Percentiles rank a stretch among this genome's conserved stretches.
These are phyloP conservation scores for Exsudoporus frostii DNA, from an alignment of 768 basidiomycete genomes.

Conservation along the genomic window DNA sequence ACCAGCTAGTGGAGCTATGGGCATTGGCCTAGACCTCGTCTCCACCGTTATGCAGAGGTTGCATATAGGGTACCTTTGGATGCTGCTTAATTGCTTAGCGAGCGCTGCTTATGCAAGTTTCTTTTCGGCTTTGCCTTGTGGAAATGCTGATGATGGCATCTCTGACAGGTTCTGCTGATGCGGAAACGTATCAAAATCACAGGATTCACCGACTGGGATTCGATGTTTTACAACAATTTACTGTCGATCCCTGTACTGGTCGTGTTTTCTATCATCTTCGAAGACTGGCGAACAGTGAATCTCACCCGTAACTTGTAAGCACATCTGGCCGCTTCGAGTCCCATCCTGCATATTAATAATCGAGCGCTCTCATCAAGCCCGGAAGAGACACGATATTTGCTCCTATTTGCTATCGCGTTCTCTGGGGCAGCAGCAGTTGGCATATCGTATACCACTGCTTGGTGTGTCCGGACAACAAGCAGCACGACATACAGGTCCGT, in stretches of 20 bases:
- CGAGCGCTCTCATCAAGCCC: slow-evolving; percentile 53
- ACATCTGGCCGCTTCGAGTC: background rate
- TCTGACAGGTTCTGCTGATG: slow-evolving; percentile 83
- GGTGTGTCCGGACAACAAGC: slow-evolving; percentile 94
- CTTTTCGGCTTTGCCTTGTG: background rate
- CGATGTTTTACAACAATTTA: slow-evolving; percentile 98
- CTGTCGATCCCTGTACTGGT: slow-evolving; percentile 89
- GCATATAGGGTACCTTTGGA: slow-evolving; percentile 94
- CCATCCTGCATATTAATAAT: background rate
- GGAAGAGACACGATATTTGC: slow-evolving; percentile 66
- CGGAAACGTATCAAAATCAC: slow-evolving; percentile 93
- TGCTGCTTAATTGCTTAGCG: slow-evolving; percentile 86
- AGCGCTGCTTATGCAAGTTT: slow-evolving; percentile 84
- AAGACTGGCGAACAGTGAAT: slow-evolving; percentile 85
- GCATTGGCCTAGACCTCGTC: slow-evolving; percentile 35
- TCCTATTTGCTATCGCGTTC: slow-evolving; percentile 87
- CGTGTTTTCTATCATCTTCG: slow-evolving; percentile 76
- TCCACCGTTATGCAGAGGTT: slow-evolving; percentile 46
- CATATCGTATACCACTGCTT: slow-evolving; percentile 97
- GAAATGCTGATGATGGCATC: background rate
- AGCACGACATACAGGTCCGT: slow-evolving; percentile 96
- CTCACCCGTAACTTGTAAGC: slow-evolving; percentile 85
- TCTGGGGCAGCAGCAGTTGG: slow-evolving; percentile 98
- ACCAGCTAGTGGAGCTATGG: slow-evolving; percentile 27
- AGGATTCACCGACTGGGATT: slow-evolving; percentile 97